These are phyloP conservation scores for Dicorynia guianensis DNA, from an alignment of 306 rosid genomes.

Conservation along the genomic window DNA sequence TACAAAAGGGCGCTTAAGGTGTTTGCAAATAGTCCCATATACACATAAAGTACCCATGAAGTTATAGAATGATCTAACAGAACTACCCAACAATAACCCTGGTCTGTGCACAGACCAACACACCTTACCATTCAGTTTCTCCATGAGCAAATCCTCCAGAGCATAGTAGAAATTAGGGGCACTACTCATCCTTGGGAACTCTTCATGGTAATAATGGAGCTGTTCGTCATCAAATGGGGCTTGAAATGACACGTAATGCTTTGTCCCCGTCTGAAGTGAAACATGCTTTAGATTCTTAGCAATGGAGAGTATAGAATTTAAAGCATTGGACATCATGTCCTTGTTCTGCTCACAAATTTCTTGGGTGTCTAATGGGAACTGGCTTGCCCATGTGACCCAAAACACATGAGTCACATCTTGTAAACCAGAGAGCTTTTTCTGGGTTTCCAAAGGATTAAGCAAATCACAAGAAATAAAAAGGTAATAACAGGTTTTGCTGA, in stretches of 20 bases:
- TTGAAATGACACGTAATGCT: conserved; percentile 74
- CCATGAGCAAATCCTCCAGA: conserved; percentile 80
- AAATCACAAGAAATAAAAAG: conserved; percentile 86
- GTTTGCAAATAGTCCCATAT: conserved; percentile 80
- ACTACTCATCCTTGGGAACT: conserved; percentile 56
- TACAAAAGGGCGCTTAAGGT: conserved; percentile 68
- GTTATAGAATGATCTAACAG: conserved; percentile 70
- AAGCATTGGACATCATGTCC: conserved; percentile 81
- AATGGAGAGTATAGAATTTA: conserved; percentile 54
- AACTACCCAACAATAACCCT: conserved; percentile 77
- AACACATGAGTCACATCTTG: conserved; percentile 80
- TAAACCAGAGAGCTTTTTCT: conserved; percentile 53
- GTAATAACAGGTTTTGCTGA: conserved; percentile 51
- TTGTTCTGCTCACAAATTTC: conserved; percentile 66
- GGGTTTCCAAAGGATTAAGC: conserved; percentile 66
- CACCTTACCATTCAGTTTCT: conserved; percentile 59
- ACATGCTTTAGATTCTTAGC: conserved; percentile 69
- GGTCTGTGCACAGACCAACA: conserved; percentile 89
- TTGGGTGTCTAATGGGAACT: conserved; percentile 64
- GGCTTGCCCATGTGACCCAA: conserved; percentile 98
- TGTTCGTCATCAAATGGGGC: conserved; percentile 47
- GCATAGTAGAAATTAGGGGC: conserved; percentile 72
- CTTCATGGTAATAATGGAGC: conserved; percentile 57
- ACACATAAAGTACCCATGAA: conserved; percentile 84
- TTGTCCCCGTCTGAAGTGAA: conserved; percentile 92